Evolutionary conservation across 345 rosid species (phyloP).

Genomic region (Bruguiera parviflora): DNA sequence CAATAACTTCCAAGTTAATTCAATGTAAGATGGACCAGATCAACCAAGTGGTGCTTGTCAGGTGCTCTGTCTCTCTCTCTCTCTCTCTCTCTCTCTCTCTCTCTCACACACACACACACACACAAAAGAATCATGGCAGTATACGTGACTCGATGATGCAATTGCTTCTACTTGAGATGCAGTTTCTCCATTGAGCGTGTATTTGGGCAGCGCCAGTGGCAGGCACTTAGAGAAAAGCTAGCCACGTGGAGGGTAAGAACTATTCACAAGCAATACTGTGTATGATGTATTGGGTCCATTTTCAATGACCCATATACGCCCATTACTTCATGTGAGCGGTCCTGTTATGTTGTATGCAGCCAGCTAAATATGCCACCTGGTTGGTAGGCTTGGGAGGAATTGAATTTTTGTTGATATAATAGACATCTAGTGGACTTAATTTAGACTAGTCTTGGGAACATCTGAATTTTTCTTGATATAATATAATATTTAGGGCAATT

Average conservation of each 20-base stretch:
- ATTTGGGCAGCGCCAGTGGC: constrained; percentile 75
- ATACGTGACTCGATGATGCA: not conserved
- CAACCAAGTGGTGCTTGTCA: constrained; percentile 75
- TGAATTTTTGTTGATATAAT: no score
- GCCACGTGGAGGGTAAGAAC: constrained; percentile 71
- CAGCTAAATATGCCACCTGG: not conserved
- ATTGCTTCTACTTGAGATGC: constrained; percentile 4
- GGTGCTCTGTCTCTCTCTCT: constrained; percentile 32
- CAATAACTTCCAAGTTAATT: constrained; percentile 69
- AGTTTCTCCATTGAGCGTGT: constrained; percentile 76
- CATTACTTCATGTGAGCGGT: not conserved
- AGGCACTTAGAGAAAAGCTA: constrained; percentile 57
- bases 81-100: not conserved
- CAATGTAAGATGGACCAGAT: constrained; percentile 90
- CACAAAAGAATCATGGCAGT: not conserved
- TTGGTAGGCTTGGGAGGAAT: no score
- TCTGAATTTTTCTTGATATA: not conserved
- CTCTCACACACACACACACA: not conserved
- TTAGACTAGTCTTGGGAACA: not conserved
- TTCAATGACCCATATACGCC: not conserved
- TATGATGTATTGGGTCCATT: not conserved
- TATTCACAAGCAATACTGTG: not conserved
- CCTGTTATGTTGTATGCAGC: not conserved
- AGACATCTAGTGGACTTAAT: no score
- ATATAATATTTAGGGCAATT: not conserved